phyloP scores from a whole-genome alignment of 163 green algal species.

The Coccomyxa subellipsoidea region DNA sequence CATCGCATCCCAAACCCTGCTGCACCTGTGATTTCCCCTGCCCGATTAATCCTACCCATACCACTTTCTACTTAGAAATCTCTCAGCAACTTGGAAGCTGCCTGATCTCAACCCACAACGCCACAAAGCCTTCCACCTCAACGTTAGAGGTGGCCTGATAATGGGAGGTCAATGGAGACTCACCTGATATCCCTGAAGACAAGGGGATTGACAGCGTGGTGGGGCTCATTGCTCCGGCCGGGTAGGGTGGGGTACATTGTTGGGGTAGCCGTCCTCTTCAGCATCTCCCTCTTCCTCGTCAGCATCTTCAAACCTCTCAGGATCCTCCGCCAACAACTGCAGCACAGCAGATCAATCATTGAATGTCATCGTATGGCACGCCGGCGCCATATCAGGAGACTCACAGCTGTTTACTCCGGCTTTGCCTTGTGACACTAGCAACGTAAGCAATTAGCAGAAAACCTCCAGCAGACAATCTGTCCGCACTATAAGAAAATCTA shows the following conservation, averaged over 20 bases:
- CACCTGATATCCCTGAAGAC: not conserved
- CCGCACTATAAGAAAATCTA: no score
- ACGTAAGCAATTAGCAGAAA: no score
- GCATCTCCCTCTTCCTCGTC: constrained; percentile 4
- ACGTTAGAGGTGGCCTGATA: no score
- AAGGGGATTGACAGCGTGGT: not conserved
- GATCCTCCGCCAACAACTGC: constrained; percentile 7
- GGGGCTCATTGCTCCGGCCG: not conserved
- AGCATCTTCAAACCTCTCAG: constrained; percentile 9
- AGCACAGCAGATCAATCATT: not conserved
- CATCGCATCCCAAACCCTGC: not conserved
- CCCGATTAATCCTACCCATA: no score
- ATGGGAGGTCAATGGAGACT: not conserved
- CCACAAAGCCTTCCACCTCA: no score
- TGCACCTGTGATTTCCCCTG: no score
- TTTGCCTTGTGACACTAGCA: no score
- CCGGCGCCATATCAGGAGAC: no score
- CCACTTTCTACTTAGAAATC: not conserved
- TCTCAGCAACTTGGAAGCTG: not conserved
- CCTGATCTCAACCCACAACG: not conserved
- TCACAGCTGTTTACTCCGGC: not conserved
- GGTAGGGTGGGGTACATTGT: not conserved
- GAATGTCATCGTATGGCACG: not conserved
- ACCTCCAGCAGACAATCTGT: no score
- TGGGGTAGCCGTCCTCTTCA: not conserved